Conservation (phyloP, 352 stramenopile species). For the Thraustochytrium sp. region DNA sequence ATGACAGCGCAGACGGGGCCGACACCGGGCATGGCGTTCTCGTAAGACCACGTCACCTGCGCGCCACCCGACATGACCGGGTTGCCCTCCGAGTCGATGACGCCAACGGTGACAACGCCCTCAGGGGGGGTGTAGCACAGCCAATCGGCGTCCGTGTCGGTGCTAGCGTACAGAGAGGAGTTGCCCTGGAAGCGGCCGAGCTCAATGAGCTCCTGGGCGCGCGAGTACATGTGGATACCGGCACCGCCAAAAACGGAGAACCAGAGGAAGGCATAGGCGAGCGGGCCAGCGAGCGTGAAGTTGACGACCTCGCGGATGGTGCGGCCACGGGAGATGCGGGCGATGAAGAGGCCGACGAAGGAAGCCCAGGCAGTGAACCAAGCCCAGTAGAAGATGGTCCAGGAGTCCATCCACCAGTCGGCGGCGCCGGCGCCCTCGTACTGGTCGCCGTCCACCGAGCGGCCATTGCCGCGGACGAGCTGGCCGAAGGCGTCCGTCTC, state of each 20-base stretch:
- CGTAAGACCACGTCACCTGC: constrained; percentile 44
- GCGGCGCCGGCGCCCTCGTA: constrained; percentile 16
- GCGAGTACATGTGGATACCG: constrained; percentile 47
- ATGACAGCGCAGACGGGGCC: constrained; percentile 50
- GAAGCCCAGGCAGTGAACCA: constrained; percentile 57
- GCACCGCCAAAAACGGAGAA: constrained; percentile 55
- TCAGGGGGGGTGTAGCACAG: constrained; percentile 46
- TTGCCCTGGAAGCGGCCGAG: constrained; percentile 45
- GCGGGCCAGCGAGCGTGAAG: constrained; percentile 47
- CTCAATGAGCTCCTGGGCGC: constrained; percentile 49
- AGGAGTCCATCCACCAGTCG: constrained; percentile 52
- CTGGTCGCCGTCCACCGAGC: constrained; percentile 46
- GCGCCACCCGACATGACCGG: too few relatives aligned
- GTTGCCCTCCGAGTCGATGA: not conserved
- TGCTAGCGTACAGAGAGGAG: not conserved
- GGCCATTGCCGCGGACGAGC: constrained; percentile 48
- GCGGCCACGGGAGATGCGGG: constrained; percentile 53
- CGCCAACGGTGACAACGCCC: constrained; percentile 41
- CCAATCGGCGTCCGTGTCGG: too few relatives aligned
- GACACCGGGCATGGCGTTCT: constrained; percentile 49
- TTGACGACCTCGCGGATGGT: constrained; percentile 52
- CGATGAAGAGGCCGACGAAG: constrained; percentile 59
- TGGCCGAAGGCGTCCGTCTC: constrained; percentile 54
- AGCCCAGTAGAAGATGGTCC: constrained; percentile 59
- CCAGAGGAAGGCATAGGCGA: constrained; percentile 52